Evolutionary conservation across 1,139 yeast species (phyloP), one percentile per base, ranked within the genome.

Genomic region (Sugiyamaella neomexicana): DNA sequence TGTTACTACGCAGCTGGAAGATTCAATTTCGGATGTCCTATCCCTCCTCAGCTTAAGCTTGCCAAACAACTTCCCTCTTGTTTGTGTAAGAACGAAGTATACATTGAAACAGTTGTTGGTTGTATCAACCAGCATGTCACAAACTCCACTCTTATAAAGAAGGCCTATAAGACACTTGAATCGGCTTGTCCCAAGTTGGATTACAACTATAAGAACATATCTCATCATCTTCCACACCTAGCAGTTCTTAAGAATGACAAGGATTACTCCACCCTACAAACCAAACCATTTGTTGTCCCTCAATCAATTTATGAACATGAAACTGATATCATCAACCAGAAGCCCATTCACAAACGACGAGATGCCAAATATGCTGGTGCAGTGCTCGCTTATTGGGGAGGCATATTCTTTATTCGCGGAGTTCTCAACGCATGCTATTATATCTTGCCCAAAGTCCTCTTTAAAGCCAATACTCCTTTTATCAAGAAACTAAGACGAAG

Each of bases 401-500:
- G 69, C 67, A 57, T 52, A 63, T 27, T 68, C 16, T 27, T 56
- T 5, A 23, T 61, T 12, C 54, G 63, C 2, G 52, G 59, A 9
- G 7, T 57, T 6, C 43, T 52, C 8, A 46, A 61, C 43, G 27
- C 55, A n/a, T 27, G 52, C 34, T 54, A 52, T 39, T 46, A 51
- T 16, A 41, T 56, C 10, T 46, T 48, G 52, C 82, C 83, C 13
- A 57, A 66, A 1, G 54, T 74, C 25, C 69, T 73, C 38, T 62
- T 67, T 8, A 62, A 71, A 46, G 56, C 64, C 2, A 72, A 71
- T 39, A 76, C 5, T 34, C 58, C 0, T 25, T 74, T 3, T 56
- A 70, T 16, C 77, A 76, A 52, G 46, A 57, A 8, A 66, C 9
- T 72, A 64, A 77, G 84, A 68, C 73, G 72, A 53, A 61, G 74